These are phyloP conservation scores for Nadsonia fulvescens DNA, from an alignment of 805 yeast species.

Conservation along the genomic window DNA sequence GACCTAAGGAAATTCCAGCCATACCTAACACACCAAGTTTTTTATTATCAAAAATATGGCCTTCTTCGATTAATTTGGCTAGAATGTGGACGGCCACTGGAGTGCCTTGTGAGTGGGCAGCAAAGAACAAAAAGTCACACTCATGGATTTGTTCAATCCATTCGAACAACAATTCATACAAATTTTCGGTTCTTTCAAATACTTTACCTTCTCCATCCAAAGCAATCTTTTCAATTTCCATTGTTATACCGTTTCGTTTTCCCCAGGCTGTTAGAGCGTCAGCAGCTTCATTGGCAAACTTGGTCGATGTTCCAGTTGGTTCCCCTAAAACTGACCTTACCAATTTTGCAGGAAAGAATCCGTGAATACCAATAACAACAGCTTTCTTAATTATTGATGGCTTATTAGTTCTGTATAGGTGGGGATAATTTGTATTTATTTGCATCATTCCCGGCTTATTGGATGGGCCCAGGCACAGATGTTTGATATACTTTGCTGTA, in stretches of 20 bases:
- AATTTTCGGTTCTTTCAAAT: conserved; percentile 66
- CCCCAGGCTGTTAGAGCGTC: conserved; percentile 56
- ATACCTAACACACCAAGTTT: conserved; percentile 65
- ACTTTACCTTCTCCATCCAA: conserved; percentile 87
- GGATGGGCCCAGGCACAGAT: conserved; percentile 7
- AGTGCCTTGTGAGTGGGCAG: conserved; percentile 91
- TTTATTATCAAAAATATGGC: conserved; percentile 20
- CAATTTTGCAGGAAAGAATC: conserved; percentile 81
- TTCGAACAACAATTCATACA: conserved; percentile 50
- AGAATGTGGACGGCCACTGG: conserved; percentile 73
- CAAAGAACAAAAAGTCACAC: conserved; percentile 80
- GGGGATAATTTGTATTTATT: conserved; percentile 11
- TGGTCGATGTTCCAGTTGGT: conserved; percentile 89
- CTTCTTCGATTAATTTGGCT: conserved; percentile 54
- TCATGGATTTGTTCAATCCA: conserved; percentile 36
- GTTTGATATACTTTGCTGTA: conserved; percentile 8
- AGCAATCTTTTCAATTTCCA: conserved; percentile 75
- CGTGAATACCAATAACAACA: conserved; percentile 84
- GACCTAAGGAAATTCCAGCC: conserved; percentile 95
- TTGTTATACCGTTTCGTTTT: conserved; percentile 19
- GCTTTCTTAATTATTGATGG: conserved; percentile 30
- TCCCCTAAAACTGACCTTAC: conserved; percentile 79
- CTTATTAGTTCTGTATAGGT: conserved; percentile 12
- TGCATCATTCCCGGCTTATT: conserved; percentile 5
- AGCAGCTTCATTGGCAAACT: conserved; percentile 85